Evolutionary conservation across 164 flowering plant genomes (phyloP), one percentile per base, ranked within the genome.

Genomic region (Buxus sempervirens): DNA sequence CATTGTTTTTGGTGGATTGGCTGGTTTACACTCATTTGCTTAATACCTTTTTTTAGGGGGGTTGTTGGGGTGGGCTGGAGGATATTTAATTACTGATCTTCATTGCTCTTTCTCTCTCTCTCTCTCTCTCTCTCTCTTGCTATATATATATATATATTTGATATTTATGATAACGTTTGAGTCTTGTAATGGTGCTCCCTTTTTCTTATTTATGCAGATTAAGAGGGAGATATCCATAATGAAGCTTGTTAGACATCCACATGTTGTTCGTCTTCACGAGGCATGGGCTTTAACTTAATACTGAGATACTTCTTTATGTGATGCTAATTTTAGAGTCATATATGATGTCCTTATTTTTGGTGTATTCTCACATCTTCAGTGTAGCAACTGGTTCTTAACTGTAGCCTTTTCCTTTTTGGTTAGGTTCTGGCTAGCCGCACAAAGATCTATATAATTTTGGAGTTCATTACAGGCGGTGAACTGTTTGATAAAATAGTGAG

Each of bases 391-490:
- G 23, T 60, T 48, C 27, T 25, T 76, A 63, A 72, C 41, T 12
- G 16, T 53, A 23, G 51, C 21, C 23, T 9, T 26, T 63, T n/a
- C n/a, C n/a, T n/a, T 13, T 62, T 62, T 49, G 62, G 49, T 13
- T 74, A 95, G 99, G 99, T 95, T 67, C 73, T 93, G 22, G 98
- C 99, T 14, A 93, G 91, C 74, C 99, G 99, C 22, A 91, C 93
- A n/a, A 96, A 93, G 81, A 96, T 96, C 63, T 96, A 96, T 67
- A 96, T 96, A 68, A 93, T 96, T 67, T 76, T 96, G 86, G 99
- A 96, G 81, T 96, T 77, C 82, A 90, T 96, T 54, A 93, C 99
- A 16, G 99, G 99, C 14, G 99, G 99, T 36, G 99, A 96, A 83
- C 70, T 96, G 78, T 96, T 96, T 76, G 99, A 96, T 78, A 88